These are phyloP conservation scores for Penicillium lagena DNA, from an alignment of 495 filamentous ascomycete species.

Conservation along the genomic window DNA sequence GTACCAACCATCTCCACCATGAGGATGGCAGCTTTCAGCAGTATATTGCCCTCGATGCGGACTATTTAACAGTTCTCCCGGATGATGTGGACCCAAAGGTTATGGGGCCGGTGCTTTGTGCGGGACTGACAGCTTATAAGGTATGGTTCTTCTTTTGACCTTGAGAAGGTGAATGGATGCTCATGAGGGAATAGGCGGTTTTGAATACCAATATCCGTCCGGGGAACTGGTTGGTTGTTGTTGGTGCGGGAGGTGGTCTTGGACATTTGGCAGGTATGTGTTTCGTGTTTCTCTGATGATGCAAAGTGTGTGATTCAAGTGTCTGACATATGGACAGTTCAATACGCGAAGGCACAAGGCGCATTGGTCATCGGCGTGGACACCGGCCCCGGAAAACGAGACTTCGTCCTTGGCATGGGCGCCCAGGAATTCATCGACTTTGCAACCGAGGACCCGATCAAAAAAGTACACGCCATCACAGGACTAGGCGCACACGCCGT, in stretches of 20 bases:
- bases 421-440: conserved; percentile 43
- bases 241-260: conserved; percentile 45
- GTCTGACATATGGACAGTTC: conserved; percentile 21
- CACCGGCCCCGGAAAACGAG: conserved; percentile 31
- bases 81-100: conserved; percentile 38
- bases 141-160: conserved; percentile 6
- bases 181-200: conserved; percentile 22
- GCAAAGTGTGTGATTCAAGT: background rate
- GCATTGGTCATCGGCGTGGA: conserved; percentile 43
- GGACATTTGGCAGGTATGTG: conserved; percentile 38
- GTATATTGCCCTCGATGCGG: conserved; percentile 41
- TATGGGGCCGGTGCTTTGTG: conserved; percentile 41
- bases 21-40: conserved; percentile 44
- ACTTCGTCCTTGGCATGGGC: conserved; percentile 35
- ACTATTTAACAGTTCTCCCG: conserved; percentile 38
- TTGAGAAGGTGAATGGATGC: background rate
- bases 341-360: conserved; percentile 41
- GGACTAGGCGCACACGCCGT: conserved; percentile 36
- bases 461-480: conserved; percentile 34
- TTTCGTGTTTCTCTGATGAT: background rate
- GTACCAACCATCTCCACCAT: conserved; percentile 44
- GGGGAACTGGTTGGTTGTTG: conserved; percentile 40
- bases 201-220: conserved; percentile 31
- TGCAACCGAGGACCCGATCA: conserved; percentile 24
- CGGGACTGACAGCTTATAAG: conserved; percentile 34